Evolutionary conservation across 805 yeast genomes (phyloP), one percentile per base, ranked within the genome.

Genomic region (Brettanomyces anomalus): DNA sequence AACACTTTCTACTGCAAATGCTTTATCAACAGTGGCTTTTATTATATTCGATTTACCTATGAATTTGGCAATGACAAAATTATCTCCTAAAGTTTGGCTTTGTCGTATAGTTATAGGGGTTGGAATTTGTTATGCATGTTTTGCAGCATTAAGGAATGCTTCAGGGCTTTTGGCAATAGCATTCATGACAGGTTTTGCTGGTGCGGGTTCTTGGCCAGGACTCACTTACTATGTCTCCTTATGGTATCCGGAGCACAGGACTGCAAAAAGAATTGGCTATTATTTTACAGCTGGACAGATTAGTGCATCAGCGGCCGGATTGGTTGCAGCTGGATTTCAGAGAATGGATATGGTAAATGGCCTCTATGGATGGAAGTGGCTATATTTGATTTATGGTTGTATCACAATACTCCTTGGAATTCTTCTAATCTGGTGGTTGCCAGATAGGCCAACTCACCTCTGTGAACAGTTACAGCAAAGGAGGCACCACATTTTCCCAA

Each of bases 151-250:
- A 44, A 46, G 56, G n/a, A 71, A 68, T 41, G 63, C 73, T 4
- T 54, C 70, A 8, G 90, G 90, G 4, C 65, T 86, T 24, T 76
- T 79, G 44, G 94, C 88, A 2, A 61, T 79, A 35, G 70, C 94
- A 49, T 77, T 85, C 45, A 69, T 86, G 44, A 72, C 82, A 24
- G 95, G 95, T 39, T 50, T 81, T 43, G 82, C 81, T 44, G 85
- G 85, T 41, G 93, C 95, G 8, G 95, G 95, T 36, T 77, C 85
- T 4, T 85, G 95, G 95, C 95, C 95, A 1, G 95, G 94, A 8
- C 70, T 86, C 81, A 77, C 87, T 18, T 86, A 85, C 62, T 86
- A 86, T 55, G 70, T 86, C 35, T 76, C 89, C 0, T 65, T 85
- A 53, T 86, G 94, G 90, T 86, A 86, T 55, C 95, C 95, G 2